Conservation (phyloP, 495 filamentous ascomycete species). For the Astrothelium macrocarpum region DNA sequence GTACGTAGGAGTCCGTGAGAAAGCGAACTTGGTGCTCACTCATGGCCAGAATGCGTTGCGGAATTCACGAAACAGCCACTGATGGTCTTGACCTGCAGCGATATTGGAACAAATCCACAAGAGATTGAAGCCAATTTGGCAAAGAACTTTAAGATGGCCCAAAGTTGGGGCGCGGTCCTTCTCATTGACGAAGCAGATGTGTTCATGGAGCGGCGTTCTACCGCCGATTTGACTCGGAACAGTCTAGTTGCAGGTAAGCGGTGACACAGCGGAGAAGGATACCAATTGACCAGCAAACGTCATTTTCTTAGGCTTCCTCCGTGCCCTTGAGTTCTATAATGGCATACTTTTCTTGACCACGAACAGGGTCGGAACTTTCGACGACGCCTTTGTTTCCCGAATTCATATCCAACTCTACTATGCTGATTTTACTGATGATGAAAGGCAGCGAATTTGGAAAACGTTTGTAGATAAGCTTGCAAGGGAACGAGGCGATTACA, state of each 20-base stretch:
- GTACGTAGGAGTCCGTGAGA: not conserved
- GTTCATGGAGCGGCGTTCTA: not conserved
- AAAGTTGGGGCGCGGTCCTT: not conserved
- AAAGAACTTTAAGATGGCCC: not conserved
- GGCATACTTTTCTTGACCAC: constrained; percentile 13
- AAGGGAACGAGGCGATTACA: not conserved
- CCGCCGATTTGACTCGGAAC: not conserved
- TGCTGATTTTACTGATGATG: not conserved
- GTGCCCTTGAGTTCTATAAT: constrained; percentile 8
- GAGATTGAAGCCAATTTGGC: not conserved
- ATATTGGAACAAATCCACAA: not conserved
- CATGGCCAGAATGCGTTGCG: not conserved
- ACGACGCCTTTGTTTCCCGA: not conserved
- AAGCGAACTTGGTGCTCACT: not conserved
- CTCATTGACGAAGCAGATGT: not conserved
- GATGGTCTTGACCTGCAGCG: not conserved
- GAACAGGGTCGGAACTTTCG: constrained; percentile 8
- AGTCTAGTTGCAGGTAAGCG: not conserved
- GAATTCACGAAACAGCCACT: not conserved
- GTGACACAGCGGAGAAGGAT: too few relatives aligned
- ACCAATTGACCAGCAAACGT: too few relatives aligned
- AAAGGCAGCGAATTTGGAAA: not conserved
- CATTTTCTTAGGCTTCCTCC: not conserved
- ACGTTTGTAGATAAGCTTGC: not conserved
- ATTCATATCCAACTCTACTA: not conserved